Evolutionary conservation across 768 basidiomycete species (phyloP).

Genomic region (Aureoboletus auriporus): DNA sequence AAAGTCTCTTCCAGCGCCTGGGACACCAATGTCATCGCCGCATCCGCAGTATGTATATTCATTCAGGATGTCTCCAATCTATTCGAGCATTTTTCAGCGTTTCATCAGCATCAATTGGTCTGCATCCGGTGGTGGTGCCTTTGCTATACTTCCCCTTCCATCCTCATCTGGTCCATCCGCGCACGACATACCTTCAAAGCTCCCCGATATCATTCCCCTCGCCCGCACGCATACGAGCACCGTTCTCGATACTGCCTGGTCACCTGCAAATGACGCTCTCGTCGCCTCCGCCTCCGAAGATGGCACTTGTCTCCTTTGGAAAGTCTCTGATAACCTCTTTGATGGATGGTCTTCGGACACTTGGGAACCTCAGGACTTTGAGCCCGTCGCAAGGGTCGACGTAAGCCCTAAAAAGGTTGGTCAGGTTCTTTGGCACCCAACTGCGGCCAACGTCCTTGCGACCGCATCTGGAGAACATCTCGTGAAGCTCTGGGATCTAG

Average conservation of each 20-base stretch:
- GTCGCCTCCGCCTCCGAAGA: slow-evolving; percentile 94
- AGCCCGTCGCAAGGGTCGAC: slow-evolving; percentile 78
- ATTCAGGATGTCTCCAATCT: not conserved
- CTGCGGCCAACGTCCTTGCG: slow-evolving; percentile 82
- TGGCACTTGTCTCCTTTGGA: slow-evolving; percentile 90
- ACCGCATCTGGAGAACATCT: slow-evolving; percentile 79
- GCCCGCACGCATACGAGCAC: slow-evolving; percentile 82
- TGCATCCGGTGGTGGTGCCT: slow-evolving; percentile 88
- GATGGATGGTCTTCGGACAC: slow-evolving; percentile 82
- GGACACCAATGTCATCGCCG: slow-evolving; percentile 92
- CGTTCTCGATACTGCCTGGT: slow-evolving; percentile 96
- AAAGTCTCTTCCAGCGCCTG: slow-evolving; percentile 88
- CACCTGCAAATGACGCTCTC: slow-evolving; percentile 86
- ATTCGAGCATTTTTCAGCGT: slow-evolving; percentile 38
- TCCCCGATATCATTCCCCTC: slow-evolving; percentile 90
- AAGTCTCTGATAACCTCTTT: slow-evolving; percentile 63
- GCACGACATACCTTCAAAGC: slow-evolving; percentile 61
- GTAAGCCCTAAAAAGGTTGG: slow-evolving; percentile 87
- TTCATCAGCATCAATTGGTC: slow-evolving; percentile 96
- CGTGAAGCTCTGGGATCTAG: slow-evolving; percentile 90
- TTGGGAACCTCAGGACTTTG: slow-evolving; percentile 81
- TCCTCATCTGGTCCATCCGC: slow-evolving; percentile 57
- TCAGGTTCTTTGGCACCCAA: slow-evolving; percentile 92
- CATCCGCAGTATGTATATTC: slow-evolving; percentile 56
- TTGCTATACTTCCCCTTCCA: slow-evolving; percentile 87